Conservation (phyloP, 169 alveolate genomes). For the Toxoplasma gondii region DNA sequence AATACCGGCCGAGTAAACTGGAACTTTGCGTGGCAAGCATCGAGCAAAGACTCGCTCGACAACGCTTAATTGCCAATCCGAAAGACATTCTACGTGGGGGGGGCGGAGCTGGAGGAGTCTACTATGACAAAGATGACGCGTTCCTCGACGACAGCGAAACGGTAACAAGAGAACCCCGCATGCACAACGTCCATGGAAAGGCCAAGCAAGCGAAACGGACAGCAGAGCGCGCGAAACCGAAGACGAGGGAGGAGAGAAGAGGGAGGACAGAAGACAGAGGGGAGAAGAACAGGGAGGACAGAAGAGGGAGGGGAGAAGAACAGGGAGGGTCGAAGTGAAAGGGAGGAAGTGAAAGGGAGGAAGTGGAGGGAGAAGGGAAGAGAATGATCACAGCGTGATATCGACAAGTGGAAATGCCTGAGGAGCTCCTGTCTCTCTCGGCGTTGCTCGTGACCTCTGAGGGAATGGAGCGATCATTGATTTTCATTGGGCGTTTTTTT, state of each 20-base stretch:
- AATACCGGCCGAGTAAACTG: conserved; percentile 47
- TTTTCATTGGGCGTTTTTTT: too few species aligned
- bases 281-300: not conserved
- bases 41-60: conserved; percentile 33
- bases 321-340: too few species aligned
- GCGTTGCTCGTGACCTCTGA: too few species aligned
- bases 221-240: not conserved
- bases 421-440: too few species aligned
- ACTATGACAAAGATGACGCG: conserved; percentile 51
- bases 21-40: conserved; percentile 25
- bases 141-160: conserved; percentile 44
- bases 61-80: conserved; percentile 42
- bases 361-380: too few species aligned
- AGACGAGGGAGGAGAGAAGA: not conserved
- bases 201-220: not conserved
- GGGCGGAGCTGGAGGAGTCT: conserved; percentile 50
- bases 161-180: not conserved
- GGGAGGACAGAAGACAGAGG: not conserved
- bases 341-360: too few species aligned
- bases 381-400: too few species aligned
- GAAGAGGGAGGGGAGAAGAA: not conserved
- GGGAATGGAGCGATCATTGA: not conserved
- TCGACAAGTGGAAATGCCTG: too few species aligned
- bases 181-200: too few species aligned
- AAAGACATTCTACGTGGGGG: conserved; percentile 52